phyloP scores from a whole-genome alignment of 179 eudicot species.

The Spinacia oleracea region DNA sequence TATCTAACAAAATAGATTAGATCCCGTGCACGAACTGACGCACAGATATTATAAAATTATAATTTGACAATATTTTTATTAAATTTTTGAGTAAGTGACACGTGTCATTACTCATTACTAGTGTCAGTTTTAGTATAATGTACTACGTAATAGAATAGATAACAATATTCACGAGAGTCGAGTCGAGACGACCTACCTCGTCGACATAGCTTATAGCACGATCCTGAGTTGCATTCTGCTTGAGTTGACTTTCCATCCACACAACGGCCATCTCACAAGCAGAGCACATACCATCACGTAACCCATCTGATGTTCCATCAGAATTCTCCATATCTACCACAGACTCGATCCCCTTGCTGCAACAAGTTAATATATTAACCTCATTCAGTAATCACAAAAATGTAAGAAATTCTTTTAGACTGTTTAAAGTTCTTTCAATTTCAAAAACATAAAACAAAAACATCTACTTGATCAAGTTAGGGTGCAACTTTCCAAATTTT shows the following conservation, averaged over 20 bases:
- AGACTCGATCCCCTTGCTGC: conserved; percentile 73
- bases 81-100: too few relatives aligned
- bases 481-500: background rate
- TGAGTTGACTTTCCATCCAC: conserved; percentile 82
- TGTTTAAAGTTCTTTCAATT: background rate
- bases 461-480: background rate
- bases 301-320: conserved; percentile 35
- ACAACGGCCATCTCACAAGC: conserved; percentile 87
- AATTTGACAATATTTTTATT: too few relatives aligned
- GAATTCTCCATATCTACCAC: conserved; percentile 55
- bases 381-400: background rate
- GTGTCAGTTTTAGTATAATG: too few relatives aligned
- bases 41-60: too few relatives aligned
- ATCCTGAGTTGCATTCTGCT: conserved; percentile 62
- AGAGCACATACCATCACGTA: conserved; percentile 52
- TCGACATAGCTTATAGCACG: conserved; percentile 59
- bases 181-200: conserved; percentile 42
- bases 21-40: too few relatives aligned
- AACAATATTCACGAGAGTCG: too few relatives aligned
- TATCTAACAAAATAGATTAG: background rate
- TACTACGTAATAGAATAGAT: too few relatives aligned
- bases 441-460: background rate
- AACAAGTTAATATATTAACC: conserved; percentile 1
- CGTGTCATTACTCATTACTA: too few relatives aligned
- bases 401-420: background rate